Evolutionary conservation across 192 early-diverging fungal genomes (phyloP), one percentile per base, ranked within the genome.

Genomic region (Umbelopsis sp.): DNA sequence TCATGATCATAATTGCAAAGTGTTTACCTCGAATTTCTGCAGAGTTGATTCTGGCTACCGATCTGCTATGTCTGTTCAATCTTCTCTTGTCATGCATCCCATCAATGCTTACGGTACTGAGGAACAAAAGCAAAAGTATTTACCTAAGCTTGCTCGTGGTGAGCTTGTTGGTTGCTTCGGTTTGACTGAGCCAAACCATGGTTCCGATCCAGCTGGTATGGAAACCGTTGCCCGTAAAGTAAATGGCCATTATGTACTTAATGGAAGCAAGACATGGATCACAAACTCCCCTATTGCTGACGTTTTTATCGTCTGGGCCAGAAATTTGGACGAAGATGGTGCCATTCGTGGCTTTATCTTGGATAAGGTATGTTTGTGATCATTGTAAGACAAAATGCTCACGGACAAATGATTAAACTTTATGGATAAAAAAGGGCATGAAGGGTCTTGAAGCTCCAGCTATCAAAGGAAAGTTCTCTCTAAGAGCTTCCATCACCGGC

Each of bases 221-320:
- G 94, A 97, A 80, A 98, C 96, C 20, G 88, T 77, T 12, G 96
- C 95, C 35, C 80, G 85, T 50, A 91, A 90, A 77, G 81, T 85
- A 37, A 90, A 90, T 15, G 87, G 87, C 10, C 79, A 81, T 46
- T 94, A 88, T 77, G 87, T 98, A 6, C 66, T 99, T 37, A 92
- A 87, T 64, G 97, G 97, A 4, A 86, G 89, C 82, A 99, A 99
- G 84, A 98, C 94, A 53, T 99, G 97, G 97, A 99, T 97, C 80
- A 97, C 97, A 68, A 99, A 99, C 87, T 94, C 94, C 41, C 97
- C 97, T 12, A 92, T 99, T 53, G 97, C 97, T 49, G 96, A 98
- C 64, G 91, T 98, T 25, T 97, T 97, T 85, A 85, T 99, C 25
- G 85, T 99, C 23, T 99, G 97, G 97, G 97, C 95, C 37, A 97